Evolutionary conservation across 345 rosid genomes (phyloP).

Genomic region (Leavenworthia alabamica): DNA sequence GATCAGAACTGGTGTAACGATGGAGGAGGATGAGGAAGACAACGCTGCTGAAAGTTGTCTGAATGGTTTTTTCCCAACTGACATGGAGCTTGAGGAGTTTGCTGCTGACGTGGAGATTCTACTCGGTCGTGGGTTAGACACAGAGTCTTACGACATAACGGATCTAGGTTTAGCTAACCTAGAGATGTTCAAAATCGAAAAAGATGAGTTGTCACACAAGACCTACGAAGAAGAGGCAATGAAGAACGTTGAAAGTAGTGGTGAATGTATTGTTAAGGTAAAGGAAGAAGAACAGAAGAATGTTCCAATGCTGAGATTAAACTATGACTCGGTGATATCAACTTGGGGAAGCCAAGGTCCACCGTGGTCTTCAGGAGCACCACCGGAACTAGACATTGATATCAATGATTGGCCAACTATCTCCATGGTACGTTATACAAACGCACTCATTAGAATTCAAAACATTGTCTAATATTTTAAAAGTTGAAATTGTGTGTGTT

Average conservation of each 20-base stretch:
- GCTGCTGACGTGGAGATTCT: conserved; percentile 84
- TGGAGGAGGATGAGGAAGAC: conserved; percentile 18
- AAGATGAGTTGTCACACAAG: conserved; percentile 44
- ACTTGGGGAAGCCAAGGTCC: conserved; percentile 66
- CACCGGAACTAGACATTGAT: conserved; percentile 52
- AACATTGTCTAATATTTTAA: background rate
- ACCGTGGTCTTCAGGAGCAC: conserved; percentile 68
- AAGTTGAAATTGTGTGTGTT: background rate
- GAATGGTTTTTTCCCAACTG: conserved; percentile 59
- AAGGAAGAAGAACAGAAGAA: conserved; percentile 39
- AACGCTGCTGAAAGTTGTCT: conserved; percentile 27
- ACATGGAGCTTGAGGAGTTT: conserved; percentile 78
- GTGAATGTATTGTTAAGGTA: conserved; percentile 15
- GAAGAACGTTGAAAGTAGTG: conserved; percentile 28
- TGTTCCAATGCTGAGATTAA: conserved; percentile 45
- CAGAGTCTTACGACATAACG: conserved; percentile 63
- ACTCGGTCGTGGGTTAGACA: conserved; percentile 67
- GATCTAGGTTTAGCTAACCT: conserved; percentile 46
- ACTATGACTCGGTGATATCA: conserved; percentile 60
- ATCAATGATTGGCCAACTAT: conserved; percentile 44
- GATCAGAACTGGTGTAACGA: conserved; percentile 2
- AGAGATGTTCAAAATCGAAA: conserved; percentile 45
- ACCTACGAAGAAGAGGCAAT: conserved; percentile 45
- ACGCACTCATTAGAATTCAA: background rate
- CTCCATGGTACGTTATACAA: conserved; percentile 43